These are phyloP conservation scores for Pythium brachiatum DNA, from an alignment of 352 stramenopile species.

Conservation along the genomic window DNA sequence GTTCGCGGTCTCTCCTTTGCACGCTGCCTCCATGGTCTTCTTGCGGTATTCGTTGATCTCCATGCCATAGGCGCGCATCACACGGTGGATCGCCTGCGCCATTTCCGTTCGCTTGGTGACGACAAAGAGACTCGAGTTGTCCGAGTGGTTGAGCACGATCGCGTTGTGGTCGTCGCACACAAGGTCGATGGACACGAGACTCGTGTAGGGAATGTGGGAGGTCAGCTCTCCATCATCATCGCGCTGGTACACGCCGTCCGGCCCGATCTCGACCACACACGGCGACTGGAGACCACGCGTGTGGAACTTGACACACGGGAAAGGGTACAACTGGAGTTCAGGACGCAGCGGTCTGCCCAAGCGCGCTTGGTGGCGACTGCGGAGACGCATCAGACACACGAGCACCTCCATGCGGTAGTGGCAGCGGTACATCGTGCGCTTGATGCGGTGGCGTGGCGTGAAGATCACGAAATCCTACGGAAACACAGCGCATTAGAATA, in stretches of 20 bases:
- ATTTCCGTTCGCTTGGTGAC: slow-evolving; percentile 65
- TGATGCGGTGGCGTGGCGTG: slow-evolving; percentile 73
- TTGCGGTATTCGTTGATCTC: slow-evolving; percentile 83
- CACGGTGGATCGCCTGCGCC: slow-evolving; percentile 58
- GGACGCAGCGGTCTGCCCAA: slow-evolving; percentile 17
- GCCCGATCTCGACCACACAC: slow-evolving; percentile 66
- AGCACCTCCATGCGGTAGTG: slow-evolving; percentile 83
- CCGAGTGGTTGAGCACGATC: slow-evolving; percentile 72
- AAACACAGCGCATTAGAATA: neutral
- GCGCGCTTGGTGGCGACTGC: slow-evolving; percentile 57
- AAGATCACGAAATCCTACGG: slow-evolving; percentile 58
- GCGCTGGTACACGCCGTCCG: slow-evolving; percentile 74
- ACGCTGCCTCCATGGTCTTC: slow-evolving; percentile 64
- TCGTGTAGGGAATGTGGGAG: slow-evolving; percentile 81
- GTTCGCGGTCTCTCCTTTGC: slow-evolving; percentile 40
- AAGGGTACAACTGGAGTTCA: slow-evolving; percentile 56
- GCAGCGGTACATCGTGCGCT: slow-evolving; percentile 81
- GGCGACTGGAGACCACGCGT: slow-evolving; percentile 53
- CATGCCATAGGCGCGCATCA: slow-evolving; percentile 79
- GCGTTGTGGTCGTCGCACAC: slow-evolving; percentile 74
- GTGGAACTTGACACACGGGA: slow-evolving; percentile 63
- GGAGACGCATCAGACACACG: slow-evolving; percentile 73
- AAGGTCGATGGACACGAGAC: slow-evolving; percentile 77
- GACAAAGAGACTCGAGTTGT: slow-evolving; percentile 82
- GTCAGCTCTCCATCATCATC: slow-evolving; percentile 74